Evolutionary conservation across 2,329 filamentous ascomycete species (phyloP).

Genomic region (Aspergillus pseudotamarii): DNA sequence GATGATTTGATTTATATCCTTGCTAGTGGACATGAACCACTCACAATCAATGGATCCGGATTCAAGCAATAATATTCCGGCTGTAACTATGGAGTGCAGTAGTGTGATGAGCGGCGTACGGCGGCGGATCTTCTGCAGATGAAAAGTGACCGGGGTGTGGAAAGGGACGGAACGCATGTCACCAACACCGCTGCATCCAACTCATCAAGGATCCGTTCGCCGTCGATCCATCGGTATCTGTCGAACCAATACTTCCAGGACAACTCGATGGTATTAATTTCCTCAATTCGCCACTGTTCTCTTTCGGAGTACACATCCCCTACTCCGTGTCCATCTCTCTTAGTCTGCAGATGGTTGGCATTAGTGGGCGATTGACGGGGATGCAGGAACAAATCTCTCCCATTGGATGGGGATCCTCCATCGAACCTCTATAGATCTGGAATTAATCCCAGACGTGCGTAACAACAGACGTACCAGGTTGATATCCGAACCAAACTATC

Average conservation of each 20-base stretch:
- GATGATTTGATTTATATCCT: slow-evolving; percentile 1
- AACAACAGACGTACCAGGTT: background rate
- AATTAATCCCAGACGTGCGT: slow-evolving; percentile 1
- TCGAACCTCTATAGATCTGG: background rate
- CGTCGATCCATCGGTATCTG: slow-evolving; percentile 14
- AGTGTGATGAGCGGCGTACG: slow-evolving; percentile 10
- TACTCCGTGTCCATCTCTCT: background rate
- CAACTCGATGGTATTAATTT: background rate
- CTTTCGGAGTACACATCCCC: background rate
- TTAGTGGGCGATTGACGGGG: background rate
- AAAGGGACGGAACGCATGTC: slow-evolving; percentile 14
- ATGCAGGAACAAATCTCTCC: background rate
- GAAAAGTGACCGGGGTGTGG: slow-evolving; percentile 16
- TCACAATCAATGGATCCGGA: background rate
- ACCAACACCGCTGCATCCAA: slow-evolving; percentile 12
- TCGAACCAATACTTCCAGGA: background rate
- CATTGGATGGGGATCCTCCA: background rate
- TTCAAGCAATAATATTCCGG: slow-evolving; percentile 5
- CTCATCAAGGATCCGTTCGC: slow-evolving; percentile 12
- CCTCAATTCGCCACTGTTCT: slow-evolving; percentile 4
- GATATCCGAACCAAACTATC: background rate
- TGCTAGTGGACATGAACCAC: slow-evolving; percentile 1
- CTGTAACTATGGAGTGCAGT: slow-evolving; percentile 9
- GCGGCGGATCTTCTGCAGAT: slow-evolving; percentile 24
- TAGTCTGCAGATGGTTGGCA: background rate